phyloP scores from a whole-genome alignment of 2,329 filamentous ascomycete genomes.

The Pseudopyricularia javanii region DNA sequence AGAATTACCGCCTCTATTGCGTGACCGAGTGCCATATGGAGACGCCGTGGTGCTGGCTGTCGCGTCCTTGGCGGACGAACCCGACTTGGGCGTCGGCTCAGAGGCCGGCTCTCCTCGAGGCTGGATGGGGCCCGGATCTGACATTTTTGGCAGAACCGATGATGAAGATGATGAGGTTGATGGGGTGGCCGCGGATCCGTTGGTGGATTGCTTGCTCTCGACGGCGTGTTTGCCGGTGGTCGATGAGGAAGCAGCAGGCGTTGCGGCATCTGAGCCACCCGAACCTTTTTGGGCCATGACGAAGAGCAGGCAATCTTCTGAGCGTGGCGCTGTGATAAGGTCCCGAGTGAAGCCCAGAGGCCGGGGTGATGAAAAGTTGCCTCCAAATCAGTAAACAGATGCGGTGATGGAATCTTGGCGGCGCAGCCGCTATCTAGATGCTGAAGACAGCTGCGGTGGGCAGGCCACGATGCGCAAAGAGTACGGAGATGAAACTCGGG shows the following conservation, averaged over 20 bases:
- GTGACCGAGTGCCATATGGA: constrained; percentile 85
- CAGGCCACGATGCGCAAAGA: neutral
- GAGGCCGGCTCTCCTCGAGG: constrained; percentile 14
- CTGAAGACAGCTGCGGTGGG: neutral
- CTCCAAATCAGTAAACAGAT: neutral
- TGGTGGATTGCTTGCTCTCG: constrained; percentile 12
- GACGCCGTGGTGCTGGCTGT: constrained; percentile 39
- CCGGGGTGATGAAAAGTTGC: neutral
- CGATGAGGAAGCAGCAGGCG: constrained; percentile 13
- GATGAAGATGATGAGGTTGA: constrained; percentile 9
- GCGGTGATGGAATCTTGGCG: neutral
- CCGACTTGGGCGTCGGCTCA: constrained; percentile 35
- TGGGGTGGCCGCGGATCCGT: neutral
- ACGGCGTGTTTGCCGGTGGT: constrained; percentile 12
- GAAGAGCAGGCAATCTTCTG: constrained; percentile 1
- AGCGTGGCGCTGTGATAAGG: neutral
- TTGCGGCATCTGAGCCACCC: constrained; percentile 14
- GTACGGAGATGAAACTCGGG: neutral
- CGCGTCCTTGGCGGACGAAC: constrained; percentile 32
- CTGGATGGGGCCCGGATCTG: constrained; percentile 13
- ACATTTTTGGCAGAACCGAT: constrained; percentile 17
- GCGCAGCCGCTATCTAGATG: neutral
- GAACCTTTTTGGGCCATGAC: constrained; percentile 22
- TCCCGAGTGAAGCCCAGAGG: neutral
- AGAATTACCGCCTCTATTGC: constrained; percentile 68